Conservation (phyloP, 2,329 filamentous ascomycete genomes). For the Pezicula neosporulosa region DNA sequence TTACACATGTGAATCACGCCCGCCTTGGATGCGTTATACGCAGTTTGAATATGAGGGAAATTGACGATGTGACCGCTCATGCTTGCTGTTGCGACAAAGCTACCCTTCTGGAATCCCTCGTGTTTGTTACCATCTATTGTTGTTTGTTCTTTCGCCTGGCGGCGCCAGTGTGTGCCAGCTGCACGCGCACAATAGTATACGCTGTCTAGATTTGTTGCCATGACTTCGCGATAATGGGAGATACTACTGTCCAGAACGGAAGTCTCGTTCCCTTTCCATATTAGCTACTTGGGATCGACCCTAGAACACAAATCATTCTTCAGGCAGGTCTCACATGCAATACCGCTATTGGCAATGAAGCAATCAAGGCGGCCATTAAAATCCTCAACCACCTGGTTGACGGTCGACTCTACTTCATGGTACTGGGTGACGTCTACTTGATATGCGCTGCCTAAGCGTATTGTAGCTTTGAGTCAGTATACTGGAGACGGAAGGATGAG, state of each 20-base stretch:
- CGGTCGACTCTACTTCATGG: conserved; percentile 41
- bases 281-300: no score
- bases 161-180: conserved; percentile 65
- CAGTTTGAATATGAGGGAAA: conserved; percentile 69
- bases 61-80: conserved; percentile 80
- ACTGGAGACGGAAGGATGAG: conserved; percentile 4
- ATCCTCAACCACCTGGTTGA: conserved; percentile 54
- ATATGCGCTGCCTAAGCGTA: conserved; percentile 51
- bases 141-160: conserved; percentile 66
- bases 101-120: conserved; percentile 58
- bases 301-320: conserved; percentile 41
- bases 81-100: conserved; percentile 74
- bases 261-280: no score
- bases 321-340: conserved; percentile 56
- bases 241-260: conserved; percentile 59
- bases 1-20: conserved; percentile 56
- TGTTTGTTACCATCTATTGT: conserved; percentile 59
- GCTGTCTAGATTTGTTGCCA: conserved; percentile 70
- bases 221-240: conserved; percentile 63
- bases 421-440: conserved; percentile 55
- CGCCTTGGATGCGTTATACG: conserved; percentile 74
- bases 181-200: conserved; percentile 74
- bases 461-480: conserved; percentile 2
- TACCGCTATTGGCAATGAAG: conserved; percentile 76
- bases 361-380: conserved; percentile 74